Evolutionary conservation across 768 basidiomycete species (phyloP), one percentile per base, ranked within the genome.

Genomic region (Fomitopsis serialis): DNA sequence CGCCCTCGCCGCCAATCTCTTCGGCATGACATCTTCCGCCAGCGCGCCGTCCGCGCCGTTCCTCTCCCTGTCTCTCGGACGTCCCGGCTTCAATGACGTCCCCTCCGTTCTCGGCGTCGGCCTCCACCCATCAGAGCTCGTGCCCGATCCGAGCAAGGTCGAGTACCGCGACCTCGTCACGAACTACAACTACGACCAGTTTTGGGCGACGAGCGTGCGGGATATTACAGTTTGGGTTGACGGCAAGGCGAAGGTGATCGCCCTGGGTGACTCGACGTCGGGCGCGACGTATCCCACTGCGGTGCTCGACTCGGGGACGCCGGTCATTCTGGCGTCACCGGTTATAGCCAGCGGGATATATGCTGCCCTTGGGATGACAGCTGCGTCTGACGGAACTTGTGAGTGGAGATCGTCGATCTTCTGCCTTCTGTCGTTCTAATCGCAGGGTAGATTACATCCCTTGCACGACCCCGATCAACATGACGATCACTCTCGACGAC

Each of bases 271-370:
- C 17, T 71, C 75, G 6, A 49, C 65, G 1, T 72, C 68, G 0
- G 82, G 70, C 21, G 58, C 64, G 2, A 66, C 64, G 22, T 77
- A 69, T 37, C 88, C 87, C 0, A 79, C 75, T 42, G 88, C 86
- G 3, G 76, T 89, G n/a, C 62, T 91, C 32, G 89, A 92, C 64
- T 80, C 84, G 0, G 89, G 89, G 0, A 75, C 82, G 0, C 85
- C 89, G 0, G 53, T 77, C 13, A 89, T 92, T 47, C 64, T 92
- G 0, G 78, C 87, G 6, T 80, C 82, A 0, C 68, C 72, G 3
- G 50, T 60, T 2, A 72, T 92, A 19, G 85, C 89, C 15, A 85
- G 92, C 58, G 88, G 75, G 6, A 85, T 91, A 19, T 92, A 91
- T 54, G 89, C 89, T 9, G 85, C 88, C 3, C 69, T 89, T 49